Base-by-base conservation (phyloP, 306 rosid genomes). In the Cicer pinnatifidum region DNA sequence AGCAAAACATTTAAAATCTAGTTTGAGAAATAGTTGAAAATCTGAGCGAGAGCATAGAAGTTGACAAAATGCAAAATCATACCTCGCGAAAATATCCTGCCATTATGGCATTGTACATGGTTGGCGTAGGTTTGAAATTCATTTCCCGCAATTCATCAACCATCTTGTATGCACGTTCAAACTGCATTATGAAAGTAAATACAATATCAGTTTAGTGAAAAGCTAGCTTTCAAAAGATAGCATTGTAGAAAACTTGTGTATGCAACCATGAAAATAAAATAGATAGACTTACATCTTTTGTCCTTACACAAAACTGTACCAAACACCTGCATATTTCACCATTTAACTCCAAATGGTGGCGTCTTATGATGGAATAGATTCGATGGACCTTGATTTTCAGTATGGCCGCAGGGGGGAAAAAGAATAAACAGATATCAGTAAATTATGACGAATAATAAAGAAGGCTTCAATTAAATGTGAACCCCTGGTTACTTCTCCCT, bases 11-110 rank as follows among this genome's bases (percentile, higher is more conserved):
- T 13, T 74, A 75, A 38, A 65, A 46, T 75, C 58, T 23, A 10
- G 28, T 44, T 61, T 16, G 48, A 70, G n/a, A 72, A 73, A 48
- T 71, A 40, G 60, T 70, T 64, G 40, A 67, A 75, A 20, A 54
- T 80, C 59, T 9, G 50, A 38, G 19, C 1, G 2, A 63, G n/a
- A 69, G 39, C 37, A 54, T 40, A 65, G 56, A 9, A 7, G 58
- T 78, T 68, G 39, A 53, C 63, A 60, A 44, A 76, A 81, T 39
- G 62, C 72, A 68, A 85, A 65, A 73, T 63, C 67, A 53, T 81
- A 94, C 98, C 96, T 91, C 91, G 54, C 95, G 91, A 66, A 88
- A 91, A 86, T 87, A 91, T 62, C 96, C 98, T n/a, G 78, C 89
- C 91, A 94, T 83, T 74, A 94, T 89, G 70, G 90, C 81, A 81